Evolutionary conservation across 139 green algal genomes (phyloP).

Genomic region (Chlamydomonas schloesseri): DNA sequence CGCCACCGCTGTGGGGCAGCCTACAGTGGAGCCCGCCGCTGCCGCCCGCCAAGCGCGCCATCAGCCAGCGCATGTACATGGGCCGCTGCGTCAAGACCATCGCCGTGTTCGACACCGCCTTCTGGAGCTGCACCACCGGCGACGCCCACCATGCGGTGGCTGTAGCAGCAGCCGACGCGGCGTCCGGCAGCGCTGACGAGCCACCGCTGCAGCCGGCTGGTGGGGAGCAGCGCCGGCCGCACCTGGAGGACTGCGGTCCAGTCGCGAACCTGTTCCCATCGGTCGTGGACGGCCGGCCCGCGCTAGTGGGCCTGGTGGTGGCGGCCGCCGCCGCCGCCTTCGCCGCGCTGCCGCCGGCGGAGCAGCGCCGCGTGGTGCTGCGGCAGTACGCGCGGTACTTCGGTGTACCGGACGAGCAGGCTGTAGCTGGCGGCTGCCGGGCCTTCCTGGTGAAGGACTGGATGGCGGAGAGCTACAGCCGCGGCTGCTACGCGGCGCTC

Average conservation of each 20-base stretch:
- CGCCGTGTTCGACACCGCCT: neutral
- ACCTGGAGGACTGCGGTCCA: slow-evolving; percentile 13
- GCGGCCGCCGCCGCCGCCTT: neutral
- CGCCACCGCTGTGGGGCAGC: neutral
- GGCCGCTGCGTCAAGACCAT: slow-evolving; percentile 28
- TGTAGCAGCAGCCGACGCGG: too few relatives aligned
- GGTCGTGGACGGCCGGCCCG: neutral
- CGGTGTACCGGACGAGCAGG: neutral
- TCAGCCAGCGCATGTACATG: slow-evolving; percentile 8
- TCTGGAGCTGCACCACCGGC: neutral
- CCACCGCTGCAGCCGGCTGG: too few relatives aligned
- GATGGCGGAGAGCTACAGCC: slow-evolving; percentile 7
- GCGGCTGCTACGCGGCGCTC: slow-evolving; percentile 14
- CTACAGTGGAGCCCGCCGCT: neutral
- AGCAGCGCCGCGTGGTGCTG: neutral
- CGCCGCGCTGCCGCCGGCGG: neutral
- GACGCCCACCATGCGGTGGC: neutral
- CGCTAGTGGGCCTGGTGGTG: slow-evolving; percentile 8
- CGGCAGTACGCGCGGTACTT: slow-evolving; percentile 4
- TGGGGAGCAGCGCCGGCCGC: too few relatives aligned
- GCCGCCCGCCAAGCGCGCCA: neutral
- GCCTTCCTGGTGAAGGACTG: slow-evolving; percentile 21
- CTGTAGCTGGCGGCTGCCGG: neutral
- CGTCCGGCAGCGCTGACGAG: too few relatives aligned
- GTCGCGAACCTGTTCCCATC: slow-evolving; percentile 21